A percentile compares a stretch with the other conserved stretches of the same genome.
These are phyloP conservation scores for Vaucheria bursata DNA, from an alignment of 352 stramenopile genomes.

Conservation along the genomic window DNA sequence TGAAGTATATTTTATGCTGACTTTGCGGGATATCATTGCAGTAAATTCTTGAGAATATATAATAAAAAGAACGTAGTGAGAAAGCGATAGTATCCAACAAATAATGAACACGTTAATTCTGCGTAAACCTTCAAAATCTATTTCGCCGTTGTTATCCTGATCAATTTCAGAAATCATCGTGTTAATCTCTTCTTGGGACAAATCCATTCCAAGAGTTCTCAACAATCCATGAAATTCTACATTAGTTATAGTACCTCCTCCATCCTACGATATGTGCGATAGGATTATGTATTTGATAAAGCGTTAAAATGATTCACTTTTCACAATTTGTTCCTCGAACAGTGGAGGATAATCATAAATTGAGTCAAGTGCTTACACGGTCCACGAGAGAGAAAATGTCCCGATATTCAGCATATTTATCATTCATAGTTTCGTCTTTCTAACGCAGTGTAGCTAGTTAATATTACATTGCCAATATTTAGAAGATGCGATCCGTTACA, in stretches of 20 bases:
- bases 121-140: slow-evolving; percentile 71
- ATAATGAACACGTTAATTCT: background rate
- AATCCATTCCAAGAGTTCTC: slow-evolving; percentile 83
- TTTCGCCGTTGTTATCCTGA: slow-evolving; percentile 82
- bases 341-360: background rate
- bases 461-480: no score
- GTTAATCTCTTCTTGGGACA: slow-evolving; percentile 80
- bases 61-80: background rate
- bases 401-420: slow-evolving; percentile 78
- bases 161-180: slow-evolving; percentile 90
- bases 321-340: background rate
- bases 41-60: slow-evolving; percentile 65
- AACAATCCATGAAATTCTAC: slow-evolving; percentile 83
- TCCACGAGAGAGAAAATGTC: slow-evolving; percentile 90
- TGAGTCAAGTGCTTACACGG: slow-evolving; percentile 50
- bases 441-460: no score
- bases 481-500: no score
- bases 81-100: background rate
- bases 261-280: slow-evolving; percentile 57
- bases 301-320: background rate
- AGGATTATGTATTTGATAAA: background rate
- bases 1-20: slow-evolving; percentile 80
- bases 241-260: slow-evolving; percentile 81
- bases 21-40: slow-evolving; percentile 82
- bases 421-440: no score